Percentiles rank a stretch among this genome's conserved stretches.
phyloP scores from a whole-genome alignment of 352 stramenopile species.

The Globisporangium nagaii region DNA sequence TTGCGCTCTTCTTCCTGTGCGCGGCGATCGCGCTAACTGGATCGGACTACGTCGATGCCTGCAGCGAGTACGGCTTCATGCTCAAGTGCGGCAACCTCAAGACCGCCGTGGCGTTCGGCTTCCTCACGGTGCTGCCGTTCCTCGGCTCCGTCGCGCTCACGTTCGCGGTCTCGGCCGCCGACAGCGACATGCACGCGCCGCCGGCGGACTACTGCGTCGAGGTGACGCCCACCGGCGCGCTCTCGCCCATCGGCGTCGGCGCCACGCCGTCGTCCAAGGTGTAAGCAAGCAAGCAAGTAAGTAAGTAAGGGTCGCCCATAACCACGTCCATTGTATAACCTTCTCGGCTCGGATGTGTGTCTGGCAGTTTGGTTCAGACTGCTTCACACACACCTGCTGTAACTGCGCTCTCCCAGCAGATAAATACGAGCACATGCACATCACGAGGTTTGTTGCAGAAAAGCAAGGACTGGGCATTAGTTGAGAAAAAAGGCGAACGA shows the following conservation, averaged over 20 bases:
- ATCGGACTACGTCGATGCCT: slow-evolving; percentile 27
- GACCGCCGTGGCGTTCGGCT: slow-evolving; percentile 24
- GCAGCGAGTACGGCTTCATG: slow-evolving; percentile 20
- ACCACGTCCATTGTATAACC: no score
- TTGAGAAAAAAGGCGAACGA: no score
- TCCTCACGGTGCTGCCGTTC: slow-evolving; percentile 26
- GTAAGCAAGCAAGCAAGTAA: background rate
- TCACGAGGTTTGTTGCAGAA: background rate
- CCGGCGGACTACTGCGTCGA: slow-evolving; percentile 11
- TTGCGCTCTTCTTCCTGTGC: slow-evolving; percentile 22
- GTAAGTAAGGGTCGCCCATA: no score
- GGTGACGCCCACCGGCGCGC: slow-evolving; percentile 12
- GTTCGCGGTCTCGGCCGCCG: slow-evolving; percentile 14
- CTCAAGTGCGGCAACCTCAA: slow-evolving; percentile 39
- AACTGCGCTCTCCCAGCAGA: no score
- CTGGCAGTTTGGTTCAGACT: no score
- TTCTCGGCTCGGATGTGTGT: no score
- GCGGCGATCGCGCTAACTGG: slow-evolving; percentile 18
- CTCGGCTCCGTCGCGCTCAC: slow-evolving; percentile 26
- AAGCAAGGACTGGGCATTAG: no score
- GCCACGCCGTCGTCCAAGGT: slow-evolving; percentile 17
- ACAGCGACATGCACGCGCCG: background rate
- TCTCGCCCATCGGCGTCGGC: slow-evolving; percentile 9
- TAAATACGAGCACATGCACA: no score
- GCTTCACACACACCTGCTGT: no score